Evolutionary conservation across 2,329 filamentous ascomycete genomes (phyloP).

Genomic region (Colletotrichum cereale): DNA sequence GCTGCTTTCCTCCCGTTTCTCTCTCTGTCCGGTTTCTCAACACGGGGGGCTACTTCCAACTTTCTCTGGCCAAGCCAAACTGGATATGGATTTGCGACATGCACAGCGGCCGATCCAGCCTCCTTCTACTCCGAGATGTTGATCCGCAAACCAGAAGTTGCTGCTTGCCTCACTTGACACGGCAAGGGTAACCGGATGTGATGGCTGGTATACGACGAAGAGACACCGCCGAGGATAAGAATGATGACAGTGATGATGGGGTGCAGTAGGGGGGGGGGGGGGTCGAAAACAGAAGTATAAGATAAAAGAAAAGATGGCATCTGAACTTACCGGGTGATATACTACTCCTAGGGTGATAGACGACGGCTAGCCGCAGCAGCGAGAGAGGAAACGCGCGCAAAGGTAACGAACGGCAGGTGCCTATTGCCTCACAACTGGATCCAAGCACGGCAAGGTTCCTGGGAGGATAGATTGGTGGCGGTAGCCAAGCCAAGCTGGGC

Average conservation of each 20-base stretch:
- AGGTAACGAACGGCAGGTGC: slow-evolving; percentile 27
- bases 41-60: slow-evolving; percentile 19
- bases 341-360: slow-evolving; percentile 11
- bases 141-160: slow-evolving; percentile 2
- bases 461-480: slow-evolving; percentile 20
- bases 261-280: background rate
- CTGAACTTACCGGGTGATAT: slow-evolving; percentile 37
- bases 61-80: slow-evolving; percentile 3
- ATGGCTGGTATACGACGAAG: slow-evolving; percentile 28
- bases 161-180: slow-evolving; percentile 36
- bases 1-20: background rate
- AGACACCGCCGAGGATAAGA: background rate
- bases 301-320: slow-evolving; percentile 15
- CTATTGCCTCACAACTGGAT: slow-evolving; percentile 35
- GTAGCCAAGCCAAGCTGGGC: slow-evolving; percentile 35
- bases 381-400: slow-evolving; percentile 20
- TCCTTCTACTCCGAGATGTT: slow-evolving; percentile 1
- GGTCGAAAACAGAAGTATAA: background rate
- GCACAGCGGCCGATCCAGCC: slow-evolving; percentile 9
- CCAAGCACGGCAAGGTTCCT: slow-evolving; percentile 36
- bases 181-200: background rate
- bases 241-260: slow-evolving; percentile 3
- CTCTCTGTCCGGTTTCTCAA: slow-evolving; percentile 8
- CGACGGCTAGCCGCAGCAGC: slow-evolving; percentile 34
- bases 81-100: slow-evolving; percentile 4